phyloP scores from a whole-genome alignment of 768 basidiomycete genomes.

The Hortiboletus flavorubellus region DNA sequence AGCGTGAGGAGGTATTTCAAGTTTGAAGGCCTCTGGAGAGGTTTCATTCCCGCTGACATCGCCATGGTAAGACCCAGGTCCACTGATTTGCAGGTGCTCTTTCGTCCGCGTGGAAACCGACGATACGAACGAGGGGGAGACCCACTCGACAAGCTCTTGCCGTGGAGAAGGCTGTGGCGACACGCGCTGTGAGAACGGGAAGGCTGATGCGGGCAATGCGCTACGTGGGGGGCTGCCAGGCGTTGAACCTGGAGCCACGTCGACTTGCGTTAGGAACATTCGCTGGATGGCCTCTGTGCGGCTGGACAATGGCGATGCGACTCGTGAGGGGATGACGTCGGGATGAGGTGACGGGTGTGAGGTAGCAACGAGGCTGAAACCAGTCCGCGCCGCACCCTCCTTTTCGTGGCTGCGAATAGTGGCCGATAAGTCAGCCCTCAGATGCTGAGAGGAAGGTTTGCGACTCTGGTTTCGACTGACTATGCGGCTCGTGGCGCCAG shows the following conservation, averaged over 20 bases:
- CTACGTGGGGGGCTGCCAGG: constrained; percentile 16
- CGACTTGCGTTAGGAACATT: constrained; percentile 19
- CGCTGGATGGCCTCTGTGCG: constrained; percentile 21
- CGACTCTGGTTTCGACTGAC: constrained; percentile 29
- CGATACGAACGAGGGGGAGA: constrained; percentile 17
- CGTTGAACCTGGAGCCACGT: constrained; percentile 11
- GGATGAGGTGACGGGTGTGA: constrained; percentile 21
- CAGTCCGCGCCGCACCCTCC: constrained; percentile 23
- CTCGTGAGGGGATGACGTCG: constrained; percentile 26
- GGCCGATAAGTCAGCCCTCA: constrained; percentile 30
- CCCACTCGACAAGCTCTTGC: constrained; percentile 25
- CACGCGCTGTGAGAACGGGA: constrained; percentile 20
- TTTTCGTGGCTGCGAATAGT: constrained; percentile 27
- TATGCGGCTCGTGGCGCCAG: constrained; percentile 23
- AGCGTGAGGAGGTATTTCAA: constrained; percentile 2
- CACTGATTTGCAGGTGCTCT: constrained; percentile 14
- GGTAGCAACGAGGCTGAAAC: constrained; percentile 32
- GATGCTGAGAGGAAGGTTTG: constrained; percentile 28
- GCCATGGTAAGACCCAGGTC: constrained; percentile 23
- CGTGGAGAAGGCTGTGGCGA: constrained; percentile 31
- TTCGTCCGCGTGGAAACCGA: constrained; percentile 18
- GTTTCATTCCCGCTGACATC: constrained; percentile 33
- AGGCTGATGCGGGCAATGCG: constrained; percentile 9
- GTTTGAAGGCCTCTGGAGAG: constrained; percentile 5
- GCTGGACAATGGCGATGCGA: constrained; percentile 16